Evolutionary conservation across 1,139 yeast genomes (phyloP).

Genomic region (Suhomyces panamericanus): DNA sequence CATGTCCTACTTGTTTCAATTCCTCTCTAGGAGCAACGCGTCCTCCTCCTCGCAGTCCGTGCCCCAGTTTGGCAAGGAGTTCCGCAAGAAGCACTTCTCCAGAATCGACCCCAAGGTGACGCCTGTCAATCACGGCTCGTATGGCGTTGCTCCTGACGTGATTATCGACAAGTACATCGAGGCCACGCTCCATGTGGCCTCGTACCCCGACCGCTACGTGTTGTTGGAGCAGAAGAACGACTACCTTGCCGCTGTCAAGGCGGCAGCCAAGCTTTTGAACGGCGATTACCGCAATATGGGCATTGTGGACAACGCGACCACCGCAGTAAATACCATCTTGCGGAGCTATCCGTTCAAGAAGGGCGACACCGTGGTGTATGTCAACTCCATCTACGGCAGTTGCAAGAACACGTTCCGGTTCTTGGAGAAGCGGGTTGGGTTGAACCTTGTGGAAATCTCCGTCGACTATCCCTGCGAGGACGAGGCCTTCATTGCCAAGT

Average conservation of each 20-base stretch:
- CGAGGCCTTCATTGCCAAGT: conserved; percentile 44
- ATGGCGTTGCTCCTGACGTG: conserved; percentile 48
- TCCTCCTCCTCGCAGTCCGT: background rate
- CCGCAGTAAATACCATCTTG: conserved; percentile 59
- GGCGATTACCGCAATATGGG: conserved; percentile 49
- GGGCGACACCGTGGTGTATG: conserved; percentile 57
- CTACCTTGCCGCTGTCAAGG: conserved; percentile 33
- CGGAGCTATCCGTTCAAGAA: conserved; percentile 52
- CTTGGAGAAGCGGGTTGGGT: conserved; percentile 41
- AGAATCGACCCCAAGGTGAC: conserved; percentile 33
- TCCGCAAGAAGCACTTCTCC: conserved; percentile 49
- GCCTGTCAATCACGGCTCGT: conserved; percentile 58
- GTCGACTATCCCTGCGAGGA: conserved; percentile 53
- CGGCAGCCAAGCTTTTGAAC: conserved; percentile 41
- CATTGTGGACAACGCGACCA: conserved; percentile 59
- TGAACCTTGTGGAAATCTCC: conserved; percentile 46
- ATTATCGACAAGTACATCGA: conserved; percentile 31
- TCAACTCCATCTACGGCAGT: conserved; percentile 58
- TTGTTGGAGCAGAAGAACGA: conserved; percentile 22
- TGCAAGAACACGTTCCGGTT: conserved; percentile 56
- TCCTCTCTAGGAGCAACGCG: background rate
- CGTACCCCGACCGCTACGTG: conserved; percentile 45
- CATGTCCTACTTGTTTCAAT: background rate
- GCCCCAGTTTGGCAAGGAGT: conserved; percentile 51
- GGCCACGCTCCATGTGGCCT: conserved; percentile 27